Evolutionary conservation across 345 rosid species (phyloP).

Genomic region (Rhodamnia argentea): DNA sequence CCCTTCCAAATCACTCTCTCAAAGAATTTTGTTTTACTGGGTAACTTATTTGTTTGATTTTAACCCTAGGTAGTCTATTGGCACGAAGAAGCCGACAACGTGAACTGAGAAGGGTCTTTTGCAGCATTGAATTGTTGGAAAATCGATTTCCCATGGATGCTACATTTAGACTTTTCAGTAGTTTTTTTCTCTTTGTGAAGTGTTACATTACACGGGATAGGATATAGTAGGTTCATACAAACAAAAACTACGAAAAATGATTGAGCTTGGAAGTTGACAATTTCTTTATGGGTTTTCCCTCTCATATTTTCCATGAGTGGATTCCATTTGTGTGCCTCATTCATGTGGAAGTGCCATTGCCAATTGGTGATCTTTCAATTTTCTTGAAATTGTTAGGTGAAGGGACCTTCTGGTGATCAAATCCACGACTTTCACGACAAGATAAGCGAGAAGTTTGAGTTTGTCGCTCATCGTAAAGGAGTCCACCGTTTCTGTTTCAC

Average conservation of each 20-base stretch:
- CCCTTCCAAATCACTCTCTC: background rate
- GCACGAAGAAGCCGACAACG: background rate
- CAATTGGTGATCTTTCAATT: background rate
- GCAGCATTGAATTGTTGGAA: background rate
- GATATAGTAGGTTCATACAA: background rate
- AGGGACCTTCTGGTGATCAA: conserved; percentile 55
- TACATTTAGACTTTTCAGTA: background rate
- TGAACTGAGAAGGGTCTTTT: background rate
- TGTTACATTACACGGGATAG: background rate
- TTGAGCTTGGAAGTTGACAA: background rate
- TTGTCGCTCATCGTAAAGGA: conserved; percentile 47
- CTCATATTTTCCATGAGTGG: background rate
- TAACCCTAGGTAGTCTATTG: background rate
- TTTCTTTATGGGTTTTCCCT: background rate
- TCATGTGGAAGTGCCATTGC: background rate
- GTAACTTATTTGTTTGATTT: background rate
- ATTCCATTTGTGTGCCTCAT: background rate
- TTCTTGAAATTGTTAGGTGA: conserved; percentile 26
- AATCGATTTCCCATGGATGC: background rate
- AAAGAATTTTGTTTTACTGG: background rate
- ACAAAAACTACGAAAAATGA: background rate
- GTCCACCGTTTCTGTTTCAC: conserved; percentile 60
- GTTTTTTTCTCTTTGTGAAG: background rate
- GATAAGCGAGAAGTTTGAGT: conserved; percentile 59
- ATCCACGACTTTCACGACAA: conserved; percentile 48